Base-by-base conservation (phyloP, 768 basidiomycete genomes). In the Russula olivacea region DNA sequence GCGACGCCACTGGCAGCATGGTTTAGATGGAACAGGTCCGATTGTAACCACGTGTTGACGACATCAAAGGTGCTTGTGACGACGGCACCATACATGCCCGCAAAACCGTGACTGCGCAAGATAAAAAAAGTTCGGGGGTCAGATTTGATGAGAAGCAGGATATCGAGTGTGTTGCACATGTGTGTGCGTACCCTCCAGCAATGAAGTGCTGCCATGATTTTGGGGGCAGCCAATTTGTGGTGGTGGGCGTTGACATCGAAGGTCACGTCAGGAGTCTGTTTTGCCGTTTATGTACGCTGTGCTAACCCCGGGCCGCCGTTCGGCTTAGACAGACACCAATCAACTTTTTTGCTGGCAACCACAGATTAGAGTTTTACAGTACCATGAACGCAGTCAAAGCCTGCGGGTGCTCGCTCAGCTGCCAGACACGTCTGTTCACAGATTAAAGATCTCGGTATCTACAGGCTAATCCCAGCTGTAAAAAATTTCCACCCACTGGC, bases 61-160 rank as follows among this genome's bases (percentile, higher is more conserved):
- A 99, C 93, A 74, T 99, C 97, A 69, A 99, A 96, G 0, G 97
- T 97, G 49, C 93, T 93, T 0, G 97, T 99, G 3, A 98, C 87
- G 63, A 97, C 89, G 19, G 94, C 94, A 38, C 96, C 97, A 71
- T 91, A 92, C 94, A 98, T 96, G 45, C 95, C 97, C 28, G 95
- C 97, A 19, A 98, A n/a, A n/a, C n/a, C n/a, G n/a, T n/a, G 77
- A 23, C 96, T 98, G 59, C 19, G 19, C 17, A 28, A 15, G 38
- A 30, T 1, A 19, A 23, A n/a, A n/a, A 56, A 21, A 36, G n/a
- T n/a, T n/a, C 3, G 3, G 14, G 1, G 12, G 2, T 9, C 0
- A 34, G 4, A 54, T 7, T 49, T 38, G 25, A 19, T 28, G 2
- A 30, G 49, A 30, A n/a, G n/a, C n/a, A 30, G 0, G n/a, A 36